These are phyloP conservation scores for Neofusicoccum sp. DNA, from an alignment of 2,329 filamentous ascomycete genomes.

Conservation along the genomic window DNA sequence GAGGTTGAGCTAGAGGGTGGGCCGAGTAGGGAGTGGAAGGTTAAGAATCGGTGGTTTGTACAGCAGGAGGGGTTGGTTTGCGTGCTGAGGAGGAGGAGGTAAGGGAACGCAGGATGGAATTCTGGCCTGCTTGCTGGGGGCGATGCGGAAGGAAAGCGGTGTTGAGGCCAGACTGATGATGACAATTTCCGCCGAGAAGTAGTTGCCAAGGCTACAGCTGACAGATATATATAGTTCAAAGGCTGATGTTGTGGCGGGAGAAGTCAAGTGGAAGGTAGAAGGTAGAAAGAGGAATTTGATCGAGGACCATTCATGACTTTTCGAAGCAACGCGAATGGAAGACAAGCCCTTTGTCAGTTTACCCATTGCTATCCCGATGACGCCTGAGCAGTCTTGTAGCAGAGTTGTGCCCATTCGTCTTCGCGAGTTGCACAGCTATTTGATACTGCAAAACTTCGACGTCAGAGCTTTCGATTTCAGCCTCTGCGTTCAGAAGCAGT, in stretches of 20 bases:
- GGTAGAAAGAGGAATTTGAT: no score
- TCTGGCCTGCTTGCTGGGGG: background rate
- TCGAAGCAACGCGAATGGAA: no score
- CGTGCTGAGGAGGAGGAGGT: slow-evolving; percentile 1
- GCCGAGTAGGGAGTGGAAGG: slow-evolving; percentile 1
- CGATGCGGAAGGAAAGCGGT: no score
- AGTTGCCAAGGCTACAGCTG: no score
- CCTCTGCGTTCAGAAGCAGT: slow-evolving; percentile 30
- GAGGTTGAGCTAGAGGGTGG: slow-evolving; percentile 19
- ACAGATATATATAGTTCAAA: no score
- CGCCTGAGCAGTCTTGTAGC: background rate
- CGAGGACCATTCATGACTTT: no score
- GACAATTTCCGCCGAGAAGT: no score
- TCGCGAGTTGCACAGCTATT: background rate
- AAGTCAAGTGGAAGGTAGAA: no score
- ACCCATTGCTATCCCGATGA: no score
- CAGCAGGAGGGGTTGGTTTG: slow-evolving; percentile 10
- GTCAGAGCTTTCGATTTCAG: background rate
- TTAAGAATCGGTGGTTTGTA: slow-evolving; percentile 18
- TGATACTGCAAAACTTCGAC: background rate
- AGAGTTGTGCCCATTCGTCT: background rate
- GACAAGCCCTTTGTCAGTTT: no score
- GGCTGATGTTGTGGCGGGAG: no score
- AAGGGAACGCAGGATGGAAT: background rate
- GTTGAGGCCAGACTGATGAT: no score